Evolutionary conservation across 441 rosid species (phyloP).

Genomic region (Capsella rubella): DNA sequence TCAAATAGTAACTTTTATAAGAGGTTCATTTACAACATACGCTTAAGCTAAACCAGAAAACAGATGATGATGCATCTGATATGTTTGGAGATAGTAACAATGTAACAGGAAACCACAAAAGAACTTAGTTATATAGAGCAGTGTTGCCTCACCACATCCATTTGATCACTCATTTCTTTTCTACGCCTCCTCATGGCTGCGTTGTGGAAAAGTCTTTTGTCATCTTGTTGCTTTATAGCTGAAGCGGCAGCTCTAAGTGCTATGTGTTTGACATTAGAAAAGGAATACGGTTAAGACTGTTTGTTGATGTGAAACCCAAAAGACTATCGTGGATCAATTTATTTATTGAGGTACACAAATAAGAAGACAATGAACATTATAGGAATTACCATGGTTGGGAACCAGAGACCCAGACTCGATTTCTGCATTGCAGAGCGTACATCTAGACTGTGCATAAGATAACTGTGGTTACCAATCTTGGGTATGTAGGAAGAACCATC

Average conservation of each 20-base stretch:
- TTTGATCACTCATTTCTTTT: constrained; percentile 87
- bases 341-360: constrained; percentile 14
- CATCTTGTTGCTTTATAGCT: constrained; percentile 91
- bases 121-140: constrained; percentile 47
- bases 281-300: constrained; percentile 25
- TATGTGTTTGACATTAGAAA: constrained; percentile 47
- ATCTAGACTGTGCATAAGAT: constrained; percentile 81
- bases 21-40: constrained; percentile 16
- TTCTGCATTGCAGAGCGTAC: constrained; percentile 85
- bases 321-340: constrained; percentile 24
- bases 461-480: constrained; percentile 45
- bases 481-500: constrained; percentile 27
- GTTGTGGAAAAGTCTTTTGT: constrained; percentile 86
- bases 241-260: constrained; percentile 96
- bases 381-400: constrained; percentile 81
- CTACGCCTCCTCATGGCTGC: constrained; percentile 91
- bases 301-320: constrained; percentile 10
- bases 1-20: constrained; percentile 4
- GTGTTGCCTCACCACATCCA: constrained; percentile 66
- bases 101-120: constrained; percentile 11
- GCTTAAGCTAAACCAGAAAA: constrained; percentile 1
- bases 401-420: constrained; percentile 72
- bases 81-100: constrained; percentile 7
- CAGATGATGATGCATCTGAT: constrained; percentile 17
- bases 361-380: constrained; percentile 21